Evolutionary conservation across 345 rosid genomes (phyloP), one percentile per base, ranked within the genome.

Genomic region (Camelina hispida): DNA sequence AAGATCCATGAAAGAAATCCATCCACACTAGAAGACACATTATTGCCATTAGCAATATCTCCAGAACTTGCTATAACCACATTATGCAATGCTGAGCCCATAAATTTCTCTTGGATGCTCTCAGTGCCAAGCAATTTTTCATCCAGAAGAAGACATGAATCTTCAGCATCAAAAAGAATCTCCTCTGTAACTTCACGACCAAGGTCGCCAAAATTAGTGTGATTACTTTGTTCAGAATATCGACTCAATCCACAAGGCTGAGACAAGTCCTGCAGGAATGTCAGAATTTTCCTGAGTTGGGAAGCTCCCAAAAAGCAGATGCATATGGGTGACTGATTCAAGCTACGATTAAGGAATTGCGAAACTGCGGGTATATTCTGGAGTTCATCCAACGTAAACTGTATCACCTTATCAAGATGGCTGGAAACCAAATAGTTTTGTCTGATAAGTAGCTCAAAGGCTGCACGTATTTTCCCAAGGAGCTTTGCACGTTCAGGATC

Each of bases 261-360:
- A 72, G 93, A 85, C 48, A 92, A 61, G 55, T 90, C 97, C 86
- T 90, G 97, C 84, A 95, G 82, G 85, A 87, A 95, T 77, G 90
- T 89, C 34, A 90, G 87, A 71, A 92, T 84, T 82, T 88, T 90
- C 83, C 66, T 82, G 59, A 95, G 99, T 73, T 88, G 97, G 57
- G 80, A 53, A 53, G 89, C 94, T 71, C 92, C 98, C 80, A 95
- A 74, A 74, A 95, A 88, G 87, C 96, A 84, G 58, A 92, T 90
- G 84, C 92, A 89, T 52, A 82, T 55, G 8, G 90, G 96, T 70
- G 93, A 82, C 72, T 84, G 90, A 74, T 81, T 89, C 60, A 92
- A 81, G 60, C 84, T 88, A 50, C 66, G 73, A 79, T 77, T 84
- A 76, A 90, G 82, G 79, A 90, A 87, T 59, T 81, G 86, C n/a